These are phyloP conservation scores for Aspergillus brunneoviolaceus DNA, from an alignment of 2,329 filamentous ascomycete species.

Conservation along the genomic window DNA sequence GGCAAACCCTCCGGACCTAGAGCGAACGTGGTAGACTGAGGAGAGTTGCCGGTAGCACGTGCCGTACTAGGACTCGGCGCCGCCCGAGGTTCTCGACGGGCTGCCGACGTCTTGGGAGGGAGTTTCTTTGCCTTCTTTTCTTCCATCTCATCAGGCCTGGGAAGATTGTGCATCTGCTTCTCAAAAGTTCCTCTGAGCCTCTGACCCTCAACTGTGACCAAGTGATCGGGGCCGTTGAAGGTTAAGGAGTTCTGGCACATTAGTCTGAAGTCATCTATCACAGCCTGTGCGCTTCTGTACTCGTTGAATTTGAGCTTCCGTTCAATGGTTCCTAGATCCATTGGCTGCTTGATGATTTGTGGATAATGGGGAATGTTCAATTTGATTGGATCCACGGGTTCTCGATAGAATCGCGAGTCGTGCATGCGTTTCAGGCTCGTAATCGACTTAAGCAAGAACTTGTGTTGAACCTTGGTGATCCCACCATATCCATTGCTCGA, in stretches of 20 bases:
- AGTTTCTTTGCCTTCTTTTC: constrained; percentile 59
- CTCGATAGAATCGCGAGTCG: constrained; percentile 70
- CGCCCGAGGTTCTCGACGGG: constrained; percentile 51
- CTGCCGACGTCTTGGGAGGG: constrained; percentile 42
- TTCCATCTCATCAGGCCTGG: constrained; percentile 57
- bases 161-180: constrained; percentile 60
- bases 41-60: constrained; percentile 29
- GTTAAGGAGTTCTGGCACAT: constrained; percentile 74
- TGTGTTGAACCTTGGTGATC: constrained; percentile 46
- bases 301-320: constrained; percentile 68
- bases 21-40: constrained; percentile 63
- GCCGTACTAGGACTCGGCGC: constrained; percentile 45
- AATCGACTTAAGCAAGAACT: constrained; percentile 42
- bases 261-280: constrained; percentile 71
- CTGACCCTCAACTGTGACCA: constrained; percentile 67
- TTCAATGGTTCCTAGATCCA: constrained; percentile 84
- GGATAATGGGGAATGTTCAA: constrained; percentile 75
- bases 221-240: constrained; percentile 81
- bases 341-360: constrained; percentile 70
- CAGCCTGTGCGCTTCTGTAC: constrained; percentile 69
- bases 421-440: constrained; percentile 75
- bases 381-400: constrained; percentile 74
- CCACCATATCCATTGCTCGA: constrained; percentile 19
- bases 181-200: constrained; percentile 61
- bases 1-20: constrained; percentile 75